These are phyloP conservation scores for Fragaria ananassa DNA, from an alignment of 306 rosid species.

Conservation along the genomic window DNA sequence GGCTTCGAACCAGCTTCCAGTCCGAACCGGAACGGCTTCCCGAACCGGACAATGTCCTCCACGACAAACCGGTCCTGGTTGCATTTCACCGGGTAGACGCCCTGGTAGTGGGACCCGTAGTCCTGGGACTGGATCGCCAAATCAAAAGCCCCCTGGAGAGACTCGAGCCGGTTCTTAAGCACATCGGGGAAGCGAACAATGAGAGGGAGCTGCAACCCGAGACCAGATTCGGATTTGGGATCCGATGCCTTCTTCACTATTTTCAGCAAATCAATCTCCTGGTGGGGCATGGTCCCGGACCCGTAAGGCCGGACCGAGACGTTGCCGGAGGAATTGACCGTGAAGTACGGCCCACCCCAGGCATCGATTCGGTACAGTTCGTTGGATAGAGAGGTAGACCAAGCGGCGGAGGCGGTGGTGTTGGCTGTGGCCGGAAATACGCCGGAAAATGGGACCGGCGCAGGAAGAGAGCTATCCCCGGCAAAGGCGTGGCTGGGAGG, in stretches of 20 bases:
- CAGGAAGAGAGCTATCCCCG: conserved; percentile 59
- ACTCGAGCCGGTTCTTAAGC: conserved; percentile 66
- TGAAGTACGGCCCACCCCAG: conserved; percentile 79
- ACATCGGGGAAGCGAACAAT: conserved; percentile 74
- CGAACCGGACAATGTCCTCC: conserved; percentile 77
- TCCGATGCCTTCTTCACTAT: conserved; percentile 75
- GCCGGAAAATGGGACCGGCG: conserved; percentile 56
- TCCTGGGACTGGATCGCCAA: conserved; percentile 61
- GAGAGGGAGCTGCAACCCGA: conserved; percentile 75
- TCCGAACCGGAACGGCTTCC: conserved; percentile 71
- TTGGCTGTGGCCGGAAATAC: conserved; percentile 30
- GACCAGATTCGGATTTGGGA: conserved; percentile 61
- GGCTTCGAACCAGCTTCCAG: conserved; percentile 93
- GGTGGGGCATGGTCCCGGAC: conserved; percentile 55
- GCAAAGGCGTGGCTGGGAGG: conserved; percentile 70
- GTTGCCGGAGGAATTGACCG: conserved; percentile 65
- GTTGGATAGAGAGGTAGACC: conserved; percentile 64
- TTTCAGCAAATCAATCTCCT: conserved; percentile 79
- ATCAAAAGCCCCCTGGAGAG: conserved; percentile 67
- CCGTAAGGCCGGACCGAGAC: conserved; percentile 69
- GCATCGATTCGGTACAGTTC: conserved; percentile 64
- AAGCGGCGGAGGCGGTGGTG: conserved; percentile 31
- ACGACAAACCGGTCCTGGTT: conserved; percentile 87
- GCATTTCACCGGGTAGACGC: conserved; percentile 86
- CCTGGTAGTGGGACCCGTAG: conserved; percentile 75